phyloP scores from a whole-genome alignment of 2,329 filamentous ascomycete species.

The Trichoderma guizhouense region DNA sequence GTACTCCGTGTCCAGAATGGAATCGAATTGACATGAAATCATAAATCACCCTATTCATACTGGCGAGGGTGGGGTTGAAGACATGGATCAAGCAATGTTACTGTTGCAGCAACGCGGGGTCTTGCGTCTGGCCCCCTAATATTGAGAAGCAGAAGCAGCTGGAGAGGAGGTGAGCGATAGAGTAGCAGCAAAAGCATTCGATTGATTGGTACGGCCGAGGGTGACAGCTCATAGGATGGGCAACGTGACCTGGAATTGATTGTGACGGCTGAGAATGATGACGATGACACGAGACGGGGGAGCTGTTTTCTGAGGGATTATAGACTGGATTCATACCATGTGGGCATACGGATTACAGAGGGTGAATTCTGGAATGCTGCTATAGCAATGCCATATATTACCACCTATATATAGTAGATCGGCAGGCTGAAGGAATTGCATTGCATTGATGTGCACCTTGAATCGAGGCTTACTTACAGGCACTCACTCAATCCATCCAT shows the following conservation, averaged over 20 bases:
- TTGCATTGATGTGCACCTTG: not conserved
- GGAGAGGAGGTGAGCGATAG: not conserved
- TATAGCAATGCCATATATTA: not conserved
- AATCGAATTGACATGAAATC: not conserved
- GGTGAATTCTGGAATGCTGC: not conserved
- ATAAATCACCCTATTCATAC: not conserved
- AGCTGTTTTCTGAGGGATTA: not conserved
- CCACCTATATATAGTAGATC: not conserved
- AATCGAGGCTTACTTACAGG: not conserved
- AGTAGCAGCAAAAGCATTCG: not conserved
- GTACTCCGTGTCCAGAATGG: not conserved
- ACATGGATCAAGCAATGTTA: not conserved
- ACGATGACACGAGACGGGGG: not conserved
- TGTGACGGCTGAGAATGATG: not conserved
- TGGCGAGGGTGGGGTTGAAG: not conserved
- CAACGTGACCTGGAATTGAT: not conserved
- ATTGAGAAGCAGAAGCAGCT: not conserved
- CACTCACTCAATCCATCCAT: not conserved
- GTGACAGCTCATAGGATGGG: not conserved
- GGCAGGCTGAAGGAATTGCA: not conserved
- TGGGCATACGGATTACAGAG: not conserved
- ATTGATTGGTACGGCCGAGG: not conserved
- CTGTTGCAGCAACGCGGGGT: not conserved
- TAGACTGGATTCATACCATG: not conserved
- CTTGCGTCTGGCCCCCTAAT: not conserved